phyloP scores from a whole-genome alignment of 345 rosid genomes.

The Linum lewisii region DNA sequence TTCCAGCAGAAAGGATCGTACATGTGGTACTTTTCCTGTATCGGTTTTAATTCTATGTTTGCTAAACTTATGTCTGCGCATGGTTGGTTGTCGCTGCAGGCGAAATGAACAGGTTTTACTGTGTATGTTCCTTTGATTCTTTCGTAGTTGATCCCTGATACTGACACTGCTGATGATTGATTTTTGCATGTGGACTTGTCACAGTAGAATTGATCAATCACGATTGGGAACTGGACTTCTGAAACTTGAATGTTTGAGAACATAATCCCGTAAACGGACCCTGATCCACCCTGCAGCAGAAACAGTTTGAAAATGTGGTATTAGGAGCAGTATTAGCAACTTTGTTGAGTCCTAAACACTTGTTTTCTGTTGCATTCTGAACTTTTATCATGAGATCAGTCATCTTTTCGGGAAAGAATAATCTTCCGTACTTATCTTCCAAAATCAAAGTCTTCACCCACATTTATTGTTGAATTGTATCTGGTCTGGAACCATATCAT shows the following conservation, averaged over 20 bases:
- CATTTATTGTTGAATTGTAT: too few relatives aligned
- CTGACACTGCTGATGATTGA: conserved; percentile 73
- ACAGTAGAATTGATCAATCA: conserved; percentile 87
- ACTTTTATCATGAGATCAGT: too few relatives aligned
- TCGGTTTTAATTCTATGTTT: conserved; percentile 58
- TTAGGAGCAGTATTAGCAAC: neutral
- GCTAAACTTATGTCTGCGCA: conserved; percentile 70
- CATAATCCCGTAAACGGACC: conserved; percentile 75
- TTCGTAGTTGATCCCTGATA: conserved; percentile 80
- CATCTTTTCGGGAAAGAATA: too few relatives aligned
- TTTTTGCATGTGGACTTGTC: conserved; percentile 65
- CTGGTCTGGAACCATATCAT: too few relatives aligned
- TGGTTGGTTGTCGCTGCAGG: conserved; percentile 84
- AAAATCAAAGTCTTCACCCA: too few relatives aligned
- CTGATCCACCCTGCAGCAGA: conserved; percentile 77
- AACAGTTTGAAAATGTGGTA: conserved; percentile 15
- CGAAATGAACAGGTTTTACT: conserved; percentile 79
- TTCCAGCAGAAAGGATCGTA: conserved; percentile 93
- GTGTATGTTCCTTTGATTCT: conserved; percentile 82
- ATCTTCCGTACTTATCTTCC: too few relatives aligned
- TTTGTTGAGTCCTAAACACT: conserved; percentile 5
- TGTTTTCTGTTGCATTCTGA: too few relatives aligned
- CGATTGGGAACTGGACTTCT: conserved; percentile 82
- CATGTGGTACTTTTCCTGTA: conserved; percentile 60
- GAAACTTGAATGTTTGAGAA: conserved; percentile 91